These are phyloP conservation scores for Candida orba DNA, from an alignment of 805 yeast genomes.

Conservation along the genomic window DNA sequence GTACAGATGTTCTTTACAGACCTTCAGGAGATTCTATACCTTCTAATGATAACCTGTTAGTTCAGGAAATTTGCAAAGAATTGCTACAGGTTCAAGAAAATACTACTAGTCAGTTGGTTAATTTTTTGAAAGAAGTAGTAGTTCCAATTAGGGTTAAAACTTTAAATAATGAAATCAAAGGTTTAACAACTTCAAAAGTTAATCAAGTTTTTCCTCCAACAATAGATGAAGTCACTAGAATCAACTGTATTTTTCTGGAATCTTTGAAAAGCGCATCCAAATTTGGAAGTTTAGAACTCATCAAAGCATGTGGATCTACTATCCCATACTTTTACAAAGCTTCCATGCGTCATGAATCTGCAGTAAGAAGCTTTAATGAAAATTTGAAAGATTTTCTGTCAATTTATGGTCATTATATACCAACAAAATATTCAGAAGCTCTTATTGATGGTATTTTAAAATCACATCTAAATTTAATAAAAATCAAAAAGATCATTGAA, in stretches of 20 bases:
- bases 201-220: constrained; percentile 90
- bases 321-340: constrained; percentile 91
- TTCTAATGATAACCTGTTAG: constrained; percentile 28
- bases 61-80: constrained; percentile 57
- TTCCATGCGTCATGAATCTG: constrained; percentile 90
- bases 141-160: constrained; percentile 73
- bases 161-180: constrained; percentile 44
- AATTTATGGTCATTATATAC: constrained; percentile 27
- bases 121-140: constrained; percentile 68
- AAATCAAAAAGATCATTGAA: constrained; percentile 58
- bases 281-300: constrained; percentile 66
- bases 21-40: constrained; percentile 39
- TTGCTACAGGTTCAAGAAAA: constrained; percentile 65
- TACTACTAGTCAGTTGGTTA: constrained; percentile 59
- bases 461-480: constrained; percentile 65
- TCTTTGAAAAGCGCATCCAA: constrained; percentile 60
- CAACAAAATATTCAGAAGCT: constrained; percentile 37
- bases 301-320: constrained; percentile 74
- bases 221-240: constrained; percentile 85
- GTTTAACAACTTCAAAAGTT: constrained; percentile 53
- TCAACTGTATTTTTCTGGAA: constrained; percentile 78
- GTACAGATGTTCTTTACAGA: constrained; percentile 61
- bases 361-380: constrained; percentile 56
- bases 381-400: constrained; percentile 37
- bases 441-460: constrained; percentile 55